Evolutionary conservation across 192 early-diverging fungal species (phyloP).

Genomic region (Pilobolus umbonatus): DNA sequence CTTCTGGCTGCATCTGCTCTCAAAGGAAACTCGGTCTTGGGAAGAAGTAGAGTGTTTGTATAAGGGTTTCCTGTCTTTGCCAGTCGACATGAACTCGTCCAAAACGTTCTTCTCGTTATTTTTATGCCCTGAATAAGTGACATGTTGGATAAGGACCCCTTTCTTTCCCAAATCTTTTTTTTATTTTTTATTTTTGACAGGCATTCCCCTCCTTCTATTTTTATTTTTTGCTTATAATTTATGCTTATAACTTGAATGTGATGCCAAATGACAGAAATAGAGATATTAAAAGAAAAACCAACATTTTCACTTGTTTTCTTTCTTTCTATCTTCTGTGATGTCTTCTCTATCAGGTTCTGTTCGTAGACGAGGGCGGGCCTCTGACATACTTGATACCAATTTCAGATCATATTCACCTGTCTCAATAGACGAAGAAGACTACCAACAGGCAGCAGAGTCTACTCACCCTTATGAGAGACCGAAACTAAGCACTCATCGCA

Average conservation of each 20-base stretch:
- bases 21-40: constrained; percentile 66
- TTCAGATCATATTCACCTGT: no score
- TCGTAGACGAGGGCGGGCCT: no score
- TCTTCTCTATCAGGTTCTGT: no score
- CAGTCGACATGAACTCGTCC: background rate
- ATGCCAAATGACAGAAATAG: no score
- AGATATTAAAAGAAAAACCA: no score
- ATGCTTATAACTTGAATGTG: no score
- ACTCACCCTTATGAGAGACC: no score
- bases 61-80: constrained; percentile 38
- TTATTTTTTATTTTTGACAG: background rate
- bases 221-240: background rate
- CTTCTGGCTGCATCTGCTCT: constrained; percentile 57
- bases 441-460: no score
- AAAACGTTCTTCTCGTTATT: constrained; percentile 1
- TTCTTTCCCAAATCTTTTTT: background rate
- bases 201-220: background rate
- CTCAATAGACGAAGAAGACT: background rate
- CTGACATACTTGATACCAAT: no score
- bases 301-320: no score
- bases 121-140: background rate
- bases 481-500: no score
- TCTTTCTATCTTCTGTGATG: no score
- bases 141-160: background rate
- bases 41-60: constrained; percentile 58